Evolutionary conservation across 345 rosid genomes (phyloP).

Genomic region (Alliaria petiolata): DNA sequence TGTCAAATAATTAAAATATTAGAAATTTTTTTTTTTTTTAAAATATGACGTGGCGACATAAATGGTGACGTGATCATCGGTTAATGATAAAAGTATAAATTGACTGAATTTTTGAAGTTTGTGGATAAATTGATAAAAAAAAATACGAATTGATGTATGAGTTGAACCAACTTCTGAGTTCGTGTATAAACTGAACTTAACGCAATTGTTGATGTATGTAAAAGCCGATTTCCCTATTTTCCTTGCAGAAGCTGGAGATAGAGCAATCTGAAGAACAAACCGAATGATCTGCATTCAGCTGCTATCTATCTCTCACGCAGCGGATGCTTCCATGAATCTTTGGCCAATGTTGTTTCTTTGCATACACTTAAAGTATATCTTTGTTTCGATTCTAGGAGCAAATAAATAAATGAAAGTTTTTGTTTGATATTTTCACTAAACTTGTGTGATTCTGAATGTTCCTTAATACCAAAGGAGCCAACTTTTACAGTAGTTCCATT

Average conservation of each 20-base stretch:
- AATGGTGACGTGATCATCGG: too few relatives aligned
- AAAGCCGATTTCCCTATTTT: too few relatives aligned
- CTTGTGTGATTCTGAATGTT: neutral
- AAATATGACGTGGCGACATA: too few relatives aligned
- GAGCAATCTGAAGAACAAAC: constrained; percentile 30
- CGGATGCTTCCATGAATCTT: constrained; percentile 8
- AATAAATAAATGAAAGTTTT: constrained; percentile 2
- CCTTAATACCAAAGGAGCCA: neutral
- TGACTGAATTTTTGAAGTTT: too few relatives aligned
- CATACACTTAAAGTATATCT: constrained; percentile 6
- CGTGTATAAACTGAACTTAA: too few relatives aligned
- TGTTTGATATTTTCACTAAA: neutral
- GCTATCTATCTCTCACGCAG: neutral
- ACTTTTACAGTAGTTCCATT: neutral
- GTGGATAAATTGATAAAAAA: too few relatives aligned
- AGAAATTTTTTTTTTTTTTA: too few relatives aligned
- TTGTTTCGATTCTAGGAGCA: constrained; percentile 25
- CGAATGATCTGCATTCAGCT: constrained; percentile 6
- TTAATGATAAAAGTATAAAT: too few relatives aligned
- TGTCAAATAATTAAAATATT: too few relatives aligned
- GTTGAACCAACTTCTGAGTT: too few relatives aligned
- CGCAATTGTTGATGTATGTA: too few relatives aligned
- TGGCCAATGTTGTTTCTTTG: constrained; percentile 1
- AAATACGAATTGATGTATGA: too few relatives aligned
- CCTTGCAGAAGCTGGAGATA: constrained; percentile 25